These are phyloP conservation scores for Phialophora verrucosa DNA, from an alignment of 2,329 filamentous ascomycete species.

Conservation along the genomic window DNA sequence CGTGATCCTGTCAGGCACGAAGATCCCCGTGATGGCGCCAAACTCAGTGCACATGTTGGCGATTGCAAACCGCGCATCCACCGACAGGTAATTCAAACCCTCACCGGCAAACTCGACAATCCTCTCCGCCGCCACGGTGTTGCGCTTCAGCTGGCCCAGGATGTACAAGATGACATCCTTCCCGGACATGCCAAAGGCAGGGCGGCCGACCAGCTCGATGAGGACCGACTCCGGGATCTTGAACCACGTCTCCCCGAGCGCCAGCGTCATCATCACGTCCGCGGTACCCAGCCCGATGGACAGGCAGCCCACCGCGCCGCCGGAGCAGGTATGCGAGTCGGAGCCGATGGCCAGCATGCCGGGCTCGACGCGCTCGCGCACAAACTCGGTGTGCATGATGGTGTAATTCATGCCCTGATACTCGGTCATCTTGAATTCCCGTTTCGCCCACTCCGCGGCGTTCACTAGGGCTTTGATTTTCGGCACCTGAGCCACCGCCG, in stretches of 20 bases:
- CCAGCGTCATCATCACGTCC: constrained; percentile 53
- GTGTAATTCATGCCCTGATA: constrained; percentile 50
- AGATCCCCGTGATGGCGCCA: constrained; percentile 53
- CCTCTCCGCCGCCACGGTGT: constrained; percentile 53
- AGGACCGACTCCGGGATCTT: constrained; percentile 52
- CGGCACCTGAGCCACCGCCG: constrained; percentile 48
- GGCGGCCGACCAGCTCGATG: constrained; percentile 50
- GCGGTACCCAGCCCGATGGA: constrained; percentile 55
- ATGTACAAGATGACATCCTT: constrained; percentile 57
- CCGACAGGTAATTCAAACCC: constrained; percentile 48
- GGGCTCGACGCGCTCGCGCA: constrained; percentile 52
- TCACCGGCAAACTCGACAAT: constrained; percentile 55
- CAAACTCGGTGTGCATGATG: constrained; percentile 58
- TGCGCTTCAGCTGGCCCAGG: constrained; percentile 52
- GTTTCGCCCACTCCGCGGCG: constrained; percentile 46
- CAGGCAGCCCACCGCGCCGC: constrained; percentile 50
- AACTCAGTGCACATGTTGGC: constrained; percentile 57
- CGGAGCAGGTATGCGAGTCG: constrained; percentile 57
- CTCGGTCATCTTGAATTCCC: constrained; percentile 54
- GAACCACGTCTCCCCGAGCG: constrained; percentile 57
- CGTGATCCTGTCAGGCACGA: constrained; percentile 49
- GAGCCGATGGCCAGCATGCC: constrained; percentile 53
- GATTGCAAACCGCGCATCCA: constrained; percentile 56
- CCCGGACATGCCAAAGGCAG: constrained; percentile 48
- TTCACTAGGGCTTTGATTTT: constrained; percentile 48